Conservation (phyloP, 2,329 filamentous ascomycete species). For the Claviceps fusiformis region DNA sequence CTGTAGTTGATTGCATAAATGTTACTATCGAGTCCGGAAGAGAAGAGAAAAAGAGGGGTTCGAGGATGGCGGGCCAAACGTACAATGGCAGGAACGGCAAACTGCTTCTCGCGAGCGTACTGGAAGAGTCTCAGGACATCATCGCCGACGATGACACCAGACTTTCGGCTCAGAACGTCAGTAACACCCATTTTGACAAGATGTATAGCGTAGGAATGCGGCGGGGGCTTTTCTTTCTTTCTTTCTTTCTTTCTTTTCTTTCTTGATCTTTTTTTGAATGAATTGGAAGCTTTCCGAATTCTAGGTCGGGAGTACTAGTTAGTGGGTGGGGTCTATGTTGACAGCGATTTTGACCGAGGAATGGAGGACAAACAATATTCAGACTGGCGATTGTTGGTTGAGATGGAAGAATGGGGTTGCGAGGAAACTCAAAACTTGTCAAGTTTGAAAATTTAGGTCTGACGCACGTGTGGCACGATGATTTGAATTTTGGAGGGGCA, state of each 20-base stretch:
- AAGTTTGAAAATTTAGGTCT: neutral
- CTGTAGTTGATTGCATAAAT: conserved; percentile 9
- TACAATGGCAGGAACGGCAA: conserved; percentile 71
- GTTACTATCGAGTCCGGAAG: conserved; percentile 1
- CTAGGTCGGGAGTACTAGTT: neutral
- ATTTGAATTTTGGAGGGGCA: conserved; percentile 1
- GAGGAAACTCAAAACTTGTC: neutral
- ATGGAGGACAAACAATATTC: neutral
- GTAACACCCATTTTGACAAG: conserved; percentile 20
- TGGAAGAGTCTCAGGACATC: conserved; percentile 59
- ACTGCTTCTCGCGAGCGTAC: conserved; percentile 76
- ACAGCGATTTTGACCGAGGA: neutral
- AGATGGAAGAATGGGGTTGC: neutral
- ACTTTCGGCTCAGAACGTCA: conserved; percentile 35
- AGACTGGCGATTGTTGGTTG: neutral
- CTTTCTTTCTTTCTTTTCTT: too few relatives aligned
- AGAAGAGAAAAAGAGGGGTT: too few relatives aligned
- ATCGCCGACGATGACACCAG: conserved; percentile 40
- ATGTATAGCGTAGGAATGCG: neutral
- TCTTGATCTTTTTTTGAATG: too few relatives aligned
- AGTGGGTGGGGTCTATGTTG: neutral
- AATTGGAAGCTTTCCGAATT: neutral
- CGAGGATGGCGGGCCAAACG: conserved; percentile 6
- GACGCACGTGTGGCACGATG: neutral
- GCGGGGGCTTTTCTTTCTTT: too few relatives aligned